These are phyloP conservation scores for Citrus sinensis DNA, from an alignment of 345 rosid genomes.

Conservation along the genomic window DVS_A1.0 CM039166.1:21845501-21846000, in stretches of 20 bases:
- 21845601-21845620: too few species aligned
- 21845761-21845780: too few species aligned
- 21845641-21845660: background rate
- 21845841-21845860: too few species aligned
- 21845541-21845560: conserved; percentile 17
- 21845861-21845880: background rate
- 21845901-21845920: background rate
- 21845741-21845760: too few species aligned
- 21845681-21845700: too few species aligned
- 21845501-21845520: conserved; percentile 17
- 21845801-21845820: background rate
- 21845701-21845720: too few species aligned
- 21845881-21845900: background rate
- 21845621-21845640: background rate
- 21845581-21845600: background rate
- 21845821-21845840: background rate
- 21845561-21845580: background rate
- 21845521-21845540: conserved; percentile 21
- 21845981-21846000: too few species aligned
- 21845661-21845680: background rate
- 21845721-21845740: too few species aligned
- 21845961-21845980: background rate
- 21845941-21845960: too few species aligned
- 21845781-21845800: too few species aligned
- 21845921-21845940: background rate